Base-by-base conservation (phyloP, 2,329 filamentous ascomycete genomes). In the Aquanectria penicillioides region DNA sequence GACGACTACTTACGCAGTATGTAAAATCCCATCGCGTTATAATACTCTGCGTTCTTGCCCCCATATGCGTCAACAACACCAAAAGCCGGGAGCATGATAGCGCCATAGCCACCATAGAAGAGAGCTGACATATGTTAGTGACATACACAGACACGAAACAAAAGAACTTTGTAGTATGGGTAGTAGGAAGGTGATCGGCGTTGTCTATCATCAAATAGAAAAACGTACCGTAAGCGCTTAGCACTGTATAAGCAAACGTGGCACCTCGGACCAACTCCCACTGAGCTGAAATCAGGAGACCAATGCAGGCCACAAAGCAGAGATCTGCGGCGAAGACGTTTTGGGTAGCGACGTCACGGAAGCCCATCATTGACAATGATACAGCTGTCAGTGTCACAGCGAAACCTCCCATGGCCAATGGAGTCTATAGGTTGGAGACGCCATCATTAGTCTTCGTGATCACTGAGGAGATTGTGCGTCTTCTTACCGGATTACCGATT, bases 1-100 rank as follows among this genome's bases (percentile, higher is more conserved):
- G 2, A 1, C 2, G 36, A 11, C 17, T 2, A 40, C 66, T 26
- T 50, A 72, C 70, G 49, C 6, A 72, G 48, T 33, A 71, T 56
- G 11, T 69, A 73, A 34, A 73, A 71, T 1, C 70, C 70, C 6
- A 72, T 52, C 2, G 70, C 69, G 22, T 72, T 73, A 23, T 71
- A 66, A 26, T 65, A 72, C 26, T 73, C 64, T 1, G 68, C 46
- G 2, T 68, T 69, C 6, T 61, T 54, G 6, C 67, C 70, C 1
- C 70, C 70, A 7, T 71, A 73, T 0, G 69, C 59, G 2, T 69
- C 69, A 2, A 63, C 47, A 11, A 73, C 55, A 1, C 69, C 68
- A 7, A 73, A 53, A 0, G 57, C 57, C 1, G 69, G 70, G 2
- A 69, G 64, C 9, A 71, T 37, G 5, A 71, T 61, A 15, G 64